Conservation (phyloP, 2,329 filamentous ascomycete genomes). For the Biscogniauxia marginata region DNA sequence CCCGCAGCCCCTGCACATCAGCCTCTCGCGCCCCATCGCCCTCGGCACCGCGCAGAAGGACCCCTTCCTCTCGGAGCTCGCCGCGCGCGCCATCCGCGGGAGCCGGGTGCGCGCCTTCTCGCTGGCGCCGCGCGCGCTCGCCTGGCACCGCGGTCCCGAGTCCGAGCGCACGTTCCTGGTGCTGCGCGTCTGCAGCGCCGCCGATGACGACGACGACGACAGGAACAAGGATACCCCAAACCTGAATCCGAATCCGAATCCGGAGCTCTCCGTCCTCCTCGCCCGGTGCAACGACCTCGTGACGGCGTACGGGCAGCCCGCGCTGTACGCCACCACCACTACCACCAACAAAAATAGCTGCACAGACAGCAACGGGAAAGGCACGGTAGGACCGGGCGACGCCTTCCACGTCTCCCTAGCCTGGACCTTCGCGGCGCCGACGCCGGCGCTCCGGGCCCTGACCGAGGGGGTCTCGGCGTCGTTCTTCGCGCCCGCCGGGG, state of each 20-base stretch:
- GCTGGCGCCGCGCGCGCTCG: constrained; percentile 39
- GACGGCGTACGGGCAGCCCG: constrained; percentile 60
- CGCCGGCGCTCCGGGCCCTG: constrained; percentile 38
- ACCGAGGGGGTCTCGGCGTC: constrained; percentile 34
- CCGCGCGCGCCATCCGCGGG: constrained; percentile 30
- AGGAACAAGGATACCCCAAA: not conserved
- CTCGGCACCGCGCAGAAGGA: constrained; percentile 72
- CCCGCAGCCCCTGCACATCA: constrained; percentile 83
- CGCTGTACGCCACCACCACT: constrained; percentile 61
- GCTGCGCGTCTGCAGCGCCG: constrained; percentile 52
- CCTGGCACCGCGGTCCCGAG: constrained; percentile 53
- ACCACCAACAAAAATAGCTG: too few species aligned
- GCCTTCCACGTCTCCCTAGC: constrained; percentile 88
- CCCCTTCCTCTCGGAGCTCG: constrained; percentile 60
- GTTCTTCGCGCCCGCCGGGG: not conserved
- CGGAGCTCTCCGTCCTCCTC: constrained; percentile 63
- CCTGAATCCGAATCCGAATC: constrained; percentile 7
- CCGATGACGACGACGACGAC: not conserved
- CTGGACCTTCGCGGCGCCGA: constrained; percentile 67
- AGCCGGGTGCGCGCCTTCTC: constrained; percentile 41
- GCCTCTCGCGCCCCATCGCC: constrained; percentile 78
- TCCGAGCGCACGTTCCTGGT: constrained; percentile 83
- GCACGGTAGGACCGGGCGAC: too few species aligned
- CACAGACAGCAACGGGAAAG: too few species aligned
- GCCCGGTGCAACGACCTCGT: constrained; percentile 64